These are phyloP conservation scores for Corynascus novoguineensis DNA, from an alignment of 495 filamentous ascomycete genomes.

Conservation along the genomic window DNA sequence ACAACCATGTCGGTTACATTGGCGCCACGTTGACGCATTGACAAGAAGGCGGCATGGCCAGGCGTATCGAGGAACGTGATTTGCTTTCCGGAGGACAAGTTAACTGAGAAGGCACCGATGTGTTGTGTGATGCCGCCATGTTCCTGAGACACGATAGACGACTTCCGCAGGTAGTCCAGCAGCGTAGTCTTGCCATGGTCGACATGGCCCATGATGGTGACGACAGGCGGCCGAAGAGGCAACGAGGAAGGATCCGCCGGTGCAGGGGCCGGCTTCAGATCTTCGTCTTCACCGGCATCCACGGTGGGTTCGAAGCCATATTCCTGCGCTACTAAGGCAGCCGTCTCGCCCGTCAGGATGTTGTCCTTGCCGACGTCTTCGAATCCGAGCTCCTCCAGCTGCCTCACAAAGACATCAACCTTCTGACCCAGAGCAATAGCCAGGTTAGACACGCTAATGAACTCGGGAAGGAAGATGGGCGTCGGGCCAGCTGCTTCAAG, in stretches of 20 bases:
- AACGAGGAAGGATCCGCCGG: conserved; percentile 65
- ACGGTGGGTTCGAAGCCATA: conserved; percentile 89
- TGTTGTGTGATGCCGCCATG: conserved; percentile 98
- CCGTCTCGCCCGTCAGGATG: conserved; percentile 83
- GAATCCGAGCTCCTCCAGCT: conserved; percentile 78
- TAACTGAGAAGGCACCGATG: conserved; percentile 96
- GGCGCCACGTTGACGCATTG: conserved; percentile 93
- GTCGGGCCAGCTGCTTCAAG: conserved; percentile 13
- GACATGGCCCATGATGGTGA: conserved; percentile 99
- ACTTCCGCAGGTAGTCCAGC: conserved; percentile 88
- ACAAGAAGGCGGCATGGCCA: conserved; percentile 90
- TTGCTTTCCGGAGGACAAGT: conserved; percentile 72
- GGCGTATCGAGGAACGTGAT: conserved; percentile 98
- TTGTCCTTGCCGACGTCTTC: conserved; percentile 72
- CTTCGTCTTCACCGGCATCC: conserved; percentile 58
- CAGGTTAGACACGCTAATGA: conserved; percentile 80
- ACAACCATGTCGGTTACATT: conserved; percentile 96
- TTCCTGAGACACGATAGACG: conserved; percentile 81
- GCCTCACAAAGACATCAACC: conserved; percentile 60
- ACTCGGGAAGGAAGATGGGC: conserved; percentile 75
- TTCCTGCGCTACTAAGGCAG: conserved; percentile 84
- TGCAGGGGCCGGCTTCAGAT: conserved; percentile 66
- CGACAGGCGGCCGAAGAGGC: conserved; percentile 79
- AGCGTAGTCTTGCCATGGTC: conserved; percentile 99
- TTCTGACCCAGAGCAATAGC: conserved; percentile 71